Evolutionary conservation across 257 asterid genomes (phyloP), one percentile per base, ranked within the genome.

Genomic region (Henckelia pumila): DNA sequence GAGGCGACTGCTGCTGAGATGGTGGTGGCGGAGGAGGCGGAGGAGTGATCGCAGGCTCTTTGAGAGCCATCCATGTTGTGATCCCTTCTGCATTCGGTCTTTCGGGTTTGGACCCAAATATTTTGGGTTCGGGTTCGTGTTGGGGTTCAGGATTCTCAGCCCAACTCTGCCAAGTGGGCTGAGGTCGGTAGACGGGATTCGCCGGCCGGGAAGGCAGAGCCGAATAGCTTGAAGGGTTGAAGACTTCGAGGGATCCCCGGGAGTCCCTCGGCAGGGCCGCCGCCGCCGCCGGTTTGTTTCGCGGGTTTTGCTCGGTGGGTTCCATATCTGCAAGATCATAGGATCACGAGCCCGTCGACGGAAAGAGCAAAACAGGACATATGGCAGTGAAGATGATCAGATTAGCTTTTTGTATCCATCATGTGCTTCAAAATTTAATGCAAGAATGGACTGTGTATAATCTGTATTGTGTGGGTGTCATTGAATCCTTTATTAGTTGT

Each of bases 171-270:
- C 88, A 77, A 6, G 85, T 72, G 16, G 77, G 61, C 29, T 76
- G 82, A 1, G 87, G 73, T 14, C 75, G 78, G 76, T 69, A 78
- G 3, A 70, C 76, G 8, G 69, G 69, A 14, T 44, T 44, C 52
- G 52, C 52, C 7, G 64, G 63, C 47, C 77, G 70, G 60, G 86
- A 64, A 44, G 52, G 52, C 14, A 44, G 52, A 14, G 52, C 13
- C 14, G 77, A 22, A 64, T 53, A 47, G 23, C 81, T 63, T 13
- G 89, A 75, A 0, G 98, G 98, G 59, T 85, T 90, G 84, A 93
- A 93, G 2, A 93, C 96, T 63, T 93, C 98, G 7, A 93, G 79
- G 0, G 98, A 93, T 10, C 92, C 97, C 7, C 98, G 81, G 2
- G 87, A 75, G 66, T 93, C 96, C 74, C 96, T 71, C 0, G 97